Evolutionary conservation across 768 basidiomycete species (phyloP), one percentile per base, ranked within the genome.

Genomic region (Mycena latifolia): DNA sequence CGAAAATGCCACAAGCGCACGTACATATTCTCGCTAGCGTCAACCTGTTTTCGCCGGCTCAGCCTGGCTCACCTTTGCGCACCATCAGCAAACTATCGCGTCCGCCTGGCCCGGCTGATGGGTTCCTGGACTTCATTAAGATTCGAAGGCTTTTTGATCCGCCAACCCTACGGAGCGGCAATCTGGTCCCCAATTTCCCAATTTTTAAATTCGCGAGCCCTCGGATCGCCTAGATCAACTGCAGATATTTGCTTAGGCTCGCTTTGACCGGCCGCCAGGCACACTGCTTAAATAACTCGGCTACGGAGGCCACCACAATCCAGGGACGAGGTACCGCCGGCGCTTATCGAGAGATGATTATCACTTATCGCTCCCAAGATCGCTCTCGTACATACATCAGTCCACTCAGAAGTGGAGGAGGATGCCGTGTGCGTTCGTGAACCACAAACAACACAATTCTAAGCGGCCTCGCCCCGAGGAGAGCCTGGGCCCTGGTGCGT

Each of bases 41-140:
- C n/a, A n/a, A n/a, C n/a, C n/a, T 33, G 31, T 33, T 33, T 33
- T 33, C 31, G 11, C 31, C 31, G 6, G 31, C 31, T 33, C n/a
- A n/a, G n/a, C n/a, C n/a, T n/a, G n/a, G n/a, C n/a, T n/a, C n/a
- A n/a, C n/a, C n/a, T n/a, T n/a, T n/a, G n/a, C n/a, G n/a, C n/a
- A n/a, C n/a, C n/a, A n/a, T n/a, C n/a, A n/a, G n/a, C n/a, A n/a
- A n/a, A 17, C 37, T 17, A 33, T 35, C 52, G 14, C 52, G 20
- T 52, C 41, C 61, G 55, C 35, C 54, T 47, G 43, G 20, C 50
- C 31, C 52, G 56, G 61, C 27, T 55, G 50, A 54, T 45, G 33
- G 53, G 65, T 61, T 55, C 65, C 59, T 61, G 37, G 18, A 35
- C 43, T 67, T 67, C 60, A 67, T 67, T 67, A 67, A 53, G 66